A percentile compares a stretch with the other conserved stretches of the same genome.
These are phyloP conservation scores for Spatholobus suberectus DNA, from an alignment of 306 rosid species.

Conservation along the genomic window DNA sequence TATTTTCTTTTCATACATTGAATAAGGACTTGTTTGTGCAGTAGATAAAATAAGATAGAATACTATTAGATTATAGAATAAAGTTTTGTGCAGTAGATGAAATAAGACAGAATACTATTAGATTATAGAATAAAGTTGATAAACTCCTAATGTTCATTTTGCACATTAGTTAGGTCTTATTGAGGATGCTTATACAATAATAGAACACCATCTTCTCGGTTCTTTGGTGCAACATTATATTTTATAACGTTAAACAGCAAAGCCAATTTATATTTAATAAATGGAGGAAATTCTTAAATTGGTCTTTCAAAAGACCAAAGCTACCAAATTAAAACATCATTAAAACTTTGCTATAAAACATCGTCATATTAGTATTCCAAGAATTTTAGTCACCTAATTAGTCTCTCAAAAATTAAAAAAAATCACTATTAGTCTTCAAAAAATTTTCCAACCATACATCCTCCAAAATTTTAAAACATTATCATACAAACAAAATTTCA, in stretches of 20 bases:
- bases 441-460: not conserved
- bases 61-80: not conserved
- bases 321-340: not conserved
- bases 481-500: constrained; percentile 2
- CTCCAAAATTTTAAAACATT: not conserved
- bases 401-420: not conserved
- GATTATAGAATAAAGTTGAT: not conserved
- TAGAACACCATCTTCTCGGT: not conserved
- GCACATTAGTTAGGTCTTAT: not conserved
- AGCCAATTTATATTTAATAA: not conserved
- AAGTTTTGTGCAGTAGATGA: not conserved
- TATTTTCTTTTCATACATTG: not conserved
- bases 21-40: not conserved
- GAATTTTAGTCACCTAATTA: no score
- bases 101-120: not conserved
- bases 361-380: no score
- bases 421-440: not conserved
- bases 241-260: not conserved
- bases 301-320: not conserved
- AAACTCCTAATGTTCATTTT: not conserved
- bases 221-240: constrained; percentile 11
- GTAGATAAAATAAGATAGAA: not conserved
- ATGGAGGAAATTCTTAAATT: not conserved
- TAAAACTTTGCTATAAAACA: not conserved
- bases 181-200: not conserved